Percentiles rank a stretch among this genome's conserved stretches.
Evolutionary conservation across 345 rosid species (phyloP).

Genomic region (Psidium guajava): DNA sequence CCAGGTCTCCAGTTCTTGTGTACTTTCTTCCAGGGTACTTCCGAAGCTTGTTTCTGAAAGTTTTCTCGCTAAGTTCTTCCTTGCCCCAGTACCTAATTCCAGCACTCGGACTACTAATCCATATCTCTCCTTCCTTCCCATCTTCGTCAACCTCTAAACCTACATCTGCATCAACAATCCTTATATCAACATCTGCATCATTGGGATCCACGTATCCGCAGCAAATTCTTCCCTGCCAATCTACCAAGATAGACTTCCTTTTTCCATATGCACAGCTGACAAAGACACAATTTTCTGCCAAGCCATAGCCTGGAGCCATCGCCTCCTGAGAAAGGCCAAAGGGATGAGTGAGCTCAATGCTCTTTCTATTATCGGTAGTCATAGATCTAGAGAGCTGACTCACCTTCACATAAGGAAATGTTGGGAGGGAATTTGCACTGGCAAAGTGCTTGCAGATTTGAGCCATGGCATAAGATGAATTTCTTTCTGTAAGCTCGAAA

Average conservation of each 20-base stretch:
- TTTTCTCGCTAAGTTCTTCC: constrained; percentile 40
- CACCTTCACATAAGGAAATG: constrained; percentile 50
- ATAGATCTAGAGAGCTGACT: not conserved
- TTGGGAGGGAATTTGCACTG: constrained; percentile 17
- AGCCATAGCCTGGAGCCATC: constrained; percentile 73
- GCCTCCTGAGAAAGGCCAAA: constrained; percentile 51
- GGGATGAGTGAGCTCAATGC: constrained; percentile 34
- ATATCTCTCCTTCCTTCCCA: constrained; percentile 61
- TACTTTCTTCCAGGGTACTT: constrained; percentile 31
- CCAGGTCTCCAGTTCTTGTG: constrained; percentile 56
- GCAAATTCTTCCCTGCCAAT: constrained; percentile 62
- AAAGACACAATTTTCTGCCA: constrained; percentile 70
- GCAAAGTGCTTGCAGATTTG: constrained; percentile 56
- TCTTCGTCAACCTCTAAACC: constrained; percentile 21
- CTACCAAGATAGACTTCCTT: constrained; percentile 43
- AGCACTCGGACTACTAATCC: constrained; percentile 58
- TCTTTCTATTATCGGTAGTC: not conserved
- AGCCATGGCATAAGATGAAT: constrained; percentile 56
- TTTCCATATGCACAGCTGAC: constrained; percentile 61
- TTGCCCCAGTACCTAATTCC: constrained; percentile 66
- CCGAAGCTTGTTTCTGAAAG: constrained; percentile 35
- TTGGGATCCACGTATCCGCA: constrained; percentile 36
- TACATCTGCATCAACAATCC: constrained; percentile 34
- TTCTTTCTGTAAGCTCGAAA: constrained; percentile 64
- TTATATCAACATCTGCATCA: constrained; percentile 39